Evolutionary conservation across 345 rosid species (phyloP), one percentile per base, ranked within the genome.

Genomic region (Eutrema yunnanense): DNA sequence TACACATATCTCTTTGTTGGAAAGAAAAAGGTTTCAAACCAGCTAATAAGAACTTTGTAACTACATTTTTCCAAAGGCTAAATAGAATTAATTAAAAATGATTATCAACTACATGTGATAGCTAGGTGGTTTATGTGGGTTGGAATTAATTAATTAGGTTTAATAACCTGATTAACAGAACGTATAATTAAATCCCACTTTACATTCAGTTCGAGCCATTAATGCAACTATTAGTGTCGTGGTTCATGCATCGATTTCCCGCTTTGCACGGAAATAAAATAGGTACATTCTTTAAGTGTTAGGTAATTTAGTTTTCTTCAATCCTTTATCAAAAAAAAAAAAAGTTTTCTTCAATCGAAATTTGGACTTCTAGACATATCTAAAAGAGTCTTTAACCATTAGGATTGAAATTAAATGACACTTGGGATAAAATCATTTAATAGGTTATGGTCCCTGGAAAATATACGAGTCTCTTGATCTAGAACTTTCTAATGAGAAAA

Each of bases 211-310:
- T 53, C 11, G n/a, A 44, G 32, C 27, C 57, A 36, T 44, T 43
- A 42, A 53, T 53, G 47, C 29, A 63, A 52, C 32, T 62, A 51
- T 52, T 42, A n/a, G 61, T 43, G 55, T 62, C 69, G 30, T 54
- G 64, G 49, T 64, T 64, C 56, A 64, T 63, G 76, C 71, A 72
- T 63, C 64, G 9, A 53, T 29, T 44, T 62, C 34, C 76, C 69
- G 69, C 38, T 51, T 41, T 51, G 61, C 29, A 30, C 75, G 69
- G 44, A 71, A 61, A 43, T n/a, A 32, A 16, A 52, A 32, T 62
- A 40, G 11, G 30, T 59, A 46, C 57, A 70, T 48, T 69, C 46
- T 27, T 53, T 37, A 4, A 30, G 26, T 22, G 2, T 6, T 41
- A 9, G 33, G 33, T 55, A 57, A 16, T 43, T 53, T 29, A 53